Conservation (phyloP, 345 rosid genomes). For the Pistacia atlantica region DNA sequence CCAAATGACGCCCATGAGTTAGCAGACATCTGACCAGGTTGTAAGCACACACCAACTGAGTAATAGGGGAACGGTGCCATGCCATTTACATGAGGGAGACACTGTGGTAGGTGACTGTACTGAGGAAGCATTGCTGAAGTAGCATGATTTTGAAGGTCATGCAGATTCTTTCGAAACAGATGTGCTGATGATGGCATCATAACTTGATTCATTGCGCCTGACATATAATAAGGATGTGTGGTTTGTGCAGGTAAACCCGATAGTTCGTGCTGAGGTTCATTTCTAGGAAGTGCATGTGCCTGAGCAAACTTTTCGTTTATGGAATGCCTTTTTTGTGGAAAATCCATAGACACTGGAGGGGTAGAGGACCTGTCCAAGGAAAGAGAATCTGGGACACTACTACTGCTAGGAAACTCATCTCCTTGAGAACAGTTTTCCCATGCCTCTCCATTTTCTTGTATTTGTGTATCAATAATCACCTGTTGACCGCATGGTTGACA, state of each 20-base stretch:
- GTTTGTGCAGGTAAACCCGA: constrained; percentile 53
- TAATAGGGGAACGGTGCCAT: constrained; percentile 73
- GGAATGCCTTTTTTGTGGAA: constrained; percentile 42
- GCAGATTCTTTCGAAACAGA: constrained; percentile 52
- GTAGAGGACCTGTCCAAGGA: constrained; percentile 66
- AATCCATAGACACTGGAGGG: constrained; percentile 58
- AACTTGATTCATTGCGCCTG: constrained; percentile 78
- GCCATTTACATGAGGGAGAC: constrained; percentile 57
- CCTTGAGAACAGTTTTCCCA: constrained; percentile 57
- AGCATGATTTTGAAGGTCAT: constrained; percentile 51
- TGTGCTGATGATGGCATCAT: constrained; percentile 67
- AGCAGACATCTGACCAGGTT: constrained; percentile 63
- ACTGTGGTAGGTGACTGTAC: constrained; percentile 69
- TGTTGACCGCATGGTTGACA: constrained; percentile 32
- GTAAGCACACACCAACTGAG: constrained; percentile 64
- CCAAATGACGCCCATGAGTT: constrained; percentile 69
- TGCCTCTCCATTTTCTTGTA: constrained; percentile 51
- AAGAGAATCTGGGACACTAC: constrained; percentile 52
- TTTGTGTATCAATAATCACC: constrained; percentile 35
- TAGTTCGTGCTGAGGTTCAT: constrained; percentile 50
- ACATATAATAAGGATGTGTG: constrained; percentile 68
- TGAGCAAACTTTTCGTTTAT: constrained; percentile 42
- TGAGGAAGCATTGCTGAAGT: constrained; percentile 54
- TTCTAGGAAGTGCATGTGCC: constrained; percentile 37
- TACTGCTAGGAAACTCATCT: constrained; percentile 57